Base-by-base conservation (phyloP, 495 filamentous ascomycete genomes). In the Penicillium parvum region DNA sequence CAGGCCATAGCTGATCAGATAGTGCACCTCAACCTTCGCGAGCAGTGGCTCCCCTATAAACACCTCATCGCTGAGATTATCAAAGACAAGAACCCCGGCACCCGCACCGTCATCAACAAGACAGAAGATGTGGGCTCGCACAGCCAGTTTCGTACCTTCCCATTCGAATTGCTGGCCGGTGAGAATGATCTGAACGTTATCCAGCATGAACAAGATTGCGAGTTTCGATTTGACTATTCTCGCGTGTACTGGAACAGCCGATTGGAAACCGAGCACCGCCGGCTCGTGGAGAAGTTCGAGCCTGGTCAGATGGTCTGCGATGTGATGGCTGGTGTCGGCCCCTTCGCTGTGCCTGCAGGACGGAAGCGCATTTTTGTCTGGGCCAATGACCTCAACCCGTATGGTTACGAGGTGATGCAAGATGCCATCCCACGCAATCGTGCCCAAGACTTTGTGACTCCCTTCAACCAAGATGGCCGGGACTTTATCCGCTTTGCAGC, bases 191-290 rank as follows among this genome's bases (percentile, higher is more conserved):
- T 95, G 53, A 79, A 89, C 22, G 94, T 99, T 18, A 76, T 84
- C 21, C 76, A 89, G 35, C 60, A 72, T 46, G 73, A 76, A 54
- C 64, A 77, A 49, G 63, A 69, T 25, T 78, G 70, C 46, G 47
- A 63, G 17, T 77, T 74, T 55, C 55, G 53, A 32, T 73, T 77
- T 57, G 67, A 78, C 48, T 74, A 69, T 37, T 72, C 84, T 5
- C 91, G 92, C 30, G 94, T 97, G 2, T 99, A 97, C 70, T 99
- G 92, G 92, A 99, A 99, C 65, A 86, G 78, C 49, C 78, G 90
- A 43, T 74, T 99, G 8, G 81, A 90, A 45, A 85, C 82, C 8
- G 92, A 99, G 62, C 92, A 99, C 60, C 77, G 79, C 32, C 75
- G 92, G 2, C 68, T 99, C 7, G 78, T 94, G 43, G 68, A 78